Evolutionary conservation across 1,284 basidiomycete genomes (phyloP).

Genomic region (Irpex lacteus): DNA sequence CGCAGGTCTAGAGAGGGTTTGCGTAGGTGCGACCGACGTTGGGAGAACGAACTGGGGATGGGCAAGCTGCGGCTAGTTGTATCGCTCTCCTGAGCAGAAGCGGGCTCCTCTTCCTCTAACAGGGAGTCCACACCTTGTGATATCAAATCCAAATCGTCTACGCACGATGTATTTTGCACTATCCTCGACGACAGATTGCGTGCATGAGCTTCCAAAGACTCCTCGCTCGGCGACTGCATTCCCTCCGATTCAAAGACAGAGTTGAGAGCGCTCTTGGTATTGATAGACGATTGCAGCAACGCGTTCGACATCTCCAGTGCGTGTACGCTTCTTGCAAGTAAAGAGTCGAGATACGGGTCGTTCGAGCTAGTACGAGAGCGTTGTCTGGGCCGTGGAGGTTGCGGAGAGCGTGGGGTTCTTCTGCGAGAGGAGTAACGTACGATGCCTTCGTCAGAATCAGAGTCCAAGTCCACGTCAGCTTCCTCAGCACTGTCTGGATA

Average conservation of each 20-base stretch:
- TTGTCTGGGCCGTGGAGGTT: conserved; percentile 12
- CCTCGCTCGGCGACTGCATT: conserved; percentile 26
- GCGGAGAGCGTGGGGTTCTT: conserved; percentile 20
- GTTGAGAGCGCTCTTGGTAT: conserved; percentile 61
- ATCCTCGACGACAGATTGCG: conserved; percentile 52
- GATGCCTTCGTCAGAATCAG: conserved; percentile 28
- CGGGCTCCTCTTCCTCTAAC: conserved; percentile 32
- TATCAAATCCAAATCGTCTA: conserved; percentile 59
- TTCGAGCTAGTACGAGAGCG: conserved; percentile 19
- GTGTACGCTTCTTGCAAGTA: conserved; percentile 75
- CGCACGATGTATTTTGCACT: conserved; percentile 51
- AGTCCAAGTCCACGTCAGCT: conserved; percentile 64
- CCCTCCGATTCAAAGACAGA: conserved; percentile 38
- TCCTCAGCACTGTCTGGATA: conserved; percentile 75
- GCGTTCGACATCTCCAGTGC: conserved; percentile 81
- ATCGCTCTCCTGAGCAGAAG: conserved; percentile 18
- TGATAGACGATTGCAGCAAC: conserved; percentile 68
- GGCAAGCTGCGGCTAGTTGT: conserved; percentile 55
- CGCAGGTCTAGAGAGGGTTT: conserved; percentile 48
- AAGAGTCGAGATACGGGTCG: conserved; percentile 62
- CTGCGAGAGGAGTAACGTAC: conserved; percentile 21
- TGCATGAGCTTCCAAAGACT: conserved; percentile 41
- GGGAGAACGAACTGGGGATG: conserved; percentile 16
- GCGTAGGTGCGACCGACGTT: conserved; percentile 32
- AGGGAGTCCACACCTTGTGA: conserved; percentile 57